These are phyloP conservation scores for Roridomyces roridus DNA, from an alignment of 768 basidiomycete species.

Conservation along the genomic window DNA sequence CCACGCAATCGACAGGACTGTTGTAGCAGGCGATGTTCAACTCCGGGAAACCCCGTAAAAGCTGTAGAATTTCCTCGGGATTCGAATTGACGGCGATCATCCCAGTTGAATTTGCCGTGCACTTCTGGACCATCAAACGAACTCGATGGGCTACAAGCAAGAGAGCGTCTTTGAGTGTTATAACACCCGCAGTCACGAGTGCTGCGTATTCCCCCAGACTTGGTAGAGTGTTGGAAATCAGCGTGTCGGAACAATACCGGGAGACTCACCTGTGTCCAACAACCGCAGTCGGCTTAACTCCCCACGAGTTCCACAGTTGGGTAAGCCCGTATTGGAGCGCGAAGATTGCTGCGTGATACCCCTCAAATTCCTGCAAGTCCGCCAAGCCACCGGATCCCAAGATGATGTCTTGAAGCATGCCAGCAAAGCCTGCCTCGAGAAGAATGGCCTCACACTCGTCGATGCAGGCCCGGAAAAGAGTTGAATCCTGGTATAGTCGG, in stretches of 20 bases:
- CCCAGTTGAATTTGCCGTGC: slow-evolving; percentile 50
- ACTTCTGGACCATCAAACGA: slow-evolving; percentile 59
- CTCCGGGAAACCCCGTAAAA: slow-evolving; percentile 43
- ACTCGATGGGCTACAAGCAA: slow-evolving; percentile 62
- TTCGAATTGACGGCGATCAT: slow-evolving; percentile 65
- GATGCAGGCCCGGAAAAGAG: slow-evolving; percentile 55
- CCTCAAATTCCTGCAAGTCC: slow-evolving; percentile 47
- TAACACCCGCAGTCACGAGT: slow-evolving; percentile 64
- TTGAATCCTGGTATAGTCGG: slow-evolving; percentile 55
- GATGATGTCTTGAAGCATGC: slow-evolving; percentile 52
- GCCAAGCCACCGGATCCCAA: slow-evolving; percentile 28
- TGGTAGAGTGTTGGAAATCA: too few species aligned
- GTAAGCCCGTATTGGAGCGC: slow-evolving; percentile 68
- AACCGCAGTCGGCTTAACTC: slow-evolving; percentile 62
- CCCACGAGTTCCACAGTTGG: slow-evolving; percentile 73
- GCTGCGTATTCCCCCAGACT: slow-evolving; percentile 83
- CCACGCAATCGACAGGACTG: slow-evolving; percentile 58
- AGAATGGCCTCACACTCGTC: slow-evolving; percentile 66
- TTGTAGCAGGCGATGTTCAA: slow-evolving; percentile 69
- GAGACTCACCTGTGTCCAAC: slow-evolving; percentile 85
- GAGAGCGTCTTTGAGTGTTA: slow-evolving; percentile 63
- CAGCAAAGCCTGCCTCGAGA: slow-evolving; percentile 52
- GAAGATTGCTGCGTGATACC: slow-evolving; percentile 61
- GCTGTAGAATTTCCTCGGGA: slow-evolving; percentile 36
- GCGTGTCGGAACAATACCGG: too few species aligned